These are phyloP conservation scores for Chlamydomonas incerta DNA, from an alignment of 139 green algal genomes.

Conservation along the genomic window DNA sequence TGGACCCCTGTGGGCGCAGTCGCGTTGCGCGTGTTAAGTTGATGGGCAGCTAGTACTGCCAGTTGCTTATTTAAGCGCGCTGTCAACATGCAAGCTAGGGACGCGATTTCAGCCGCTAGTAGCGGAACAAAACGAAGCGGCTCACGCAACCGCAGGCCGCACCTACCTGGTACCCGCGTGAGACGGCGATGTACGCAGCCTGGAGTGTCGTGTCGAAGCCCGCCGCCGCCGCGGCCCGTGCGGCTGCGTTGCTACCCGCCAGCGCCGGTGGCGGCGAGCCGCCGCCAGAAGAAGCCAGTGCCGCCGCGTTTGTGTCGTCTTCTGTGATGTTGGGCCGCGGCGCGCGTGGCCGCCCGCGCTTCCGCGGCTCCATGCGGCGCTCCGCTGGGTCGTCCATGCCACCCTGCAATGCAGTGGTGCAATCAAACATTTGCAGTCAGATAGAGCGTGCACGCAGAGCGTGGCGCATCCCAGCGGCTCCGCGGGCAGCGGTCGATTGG, in stretches of 20 bases:
- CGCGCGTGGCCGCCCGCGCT: slow-evolving; percentile 21
- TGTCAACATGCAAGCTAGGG: too few relatives aligned
- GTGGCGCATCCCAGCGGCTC: too few relatives aligned
- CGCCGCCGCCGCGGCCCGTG: not conserved
- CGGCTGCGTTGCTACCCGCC: not conserved
- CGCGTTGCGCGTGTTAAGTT: too few relatives aligned
- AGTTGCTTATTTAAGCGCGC: too few relatives aligned
- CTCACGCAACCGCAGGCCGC: too few relatives aligned
- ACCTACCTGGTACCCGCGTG: slow-evolving; percentile 13
- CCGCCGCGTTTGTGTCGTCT: not conserved
- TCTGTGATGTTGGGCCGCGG: slow-evolving; percentile 26
- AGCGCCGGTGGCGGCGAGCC: not conserved
- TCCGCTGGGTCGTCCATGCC: not conserved
- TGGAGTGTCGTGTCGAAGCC: slow-evolving; percentile 14
- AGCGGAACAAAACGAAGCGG: too few relatives aligned
- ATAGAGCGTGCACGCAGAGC: too few relatives aligned
- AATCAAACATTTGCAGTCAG: too few relatives aligned
- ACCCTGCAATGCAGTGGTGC: too few relatives aligned
- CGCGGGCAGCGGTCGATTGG: too few relatives aligned
- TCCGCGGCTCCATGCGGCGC: slow-evolving; percentile 6
- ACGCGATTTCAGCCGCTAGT: too few relatives aligned
- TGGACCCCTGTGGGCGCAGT: not conserved
- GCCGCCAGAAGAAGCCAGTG: not conserved
- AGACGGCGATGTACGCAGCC: slow-evolving; percentile 17
- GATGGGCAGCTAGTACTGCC: too few relatives aligned